Evolutionary conservation across 2,329 filamentous ascomycete genomes (phyloP), one percentile per base, ranked within the genome.

Genomic region (Trematosphaeria pertusa): DNA sequence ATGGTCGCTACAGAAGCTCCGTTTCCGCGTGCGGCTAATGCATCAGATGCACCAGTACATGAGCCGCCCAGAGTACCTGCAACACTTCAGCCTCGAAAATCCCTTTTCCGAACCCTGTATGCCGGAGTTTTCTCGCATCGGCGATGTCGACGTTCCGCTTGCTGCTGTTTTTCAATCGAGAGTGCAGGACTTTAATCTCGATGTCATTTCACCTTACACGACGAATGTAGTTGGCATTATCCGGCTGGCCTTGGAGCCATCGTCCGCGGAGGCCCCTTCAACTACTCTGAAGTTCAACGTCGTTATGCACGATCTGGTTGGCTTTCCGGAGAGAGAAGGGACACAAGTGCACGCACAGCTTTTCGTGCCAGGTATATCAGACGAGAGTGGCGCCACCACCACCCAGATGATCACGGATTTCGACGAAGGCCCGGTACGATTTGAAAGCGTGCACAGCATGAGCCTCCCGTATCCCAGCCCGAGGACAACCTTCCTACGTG

Each of bases 401-500:
- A 97, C 93, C 0, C 91, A 95, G 62, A 93, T 97, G 83, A 92
- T 97, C 55, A 87, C 82, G 53, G 90, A 91, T 45, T 99, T 99
- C 62, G 92, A 97, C 61, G 94, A 99, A 71, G 88, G 89, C 0
- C 86, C 92, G 0, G 86, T 99, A 45, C 87, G 89, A 3, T 99
- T 99, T 59, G 93, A 97, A 73, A 99, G 94, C 72, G 92, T 97
- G 38, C 94, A 99, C 77, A 96, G 91, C 71, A 96, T 99, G 91
- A 96, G 91, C 68, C 81, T 99, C 42, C 89, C 92, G 3, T 79
- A 96, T 26, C 87, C 87, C 33, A 88, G 87, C 36, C 84, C 91
- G 1, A 83, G 82, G 17, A 87, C 87, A 36, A 86, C 91, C 1
- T 87, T 85, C 18, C 74, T 99, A 43, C 85, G 94, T 43, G 88